These are phyloP conservation scores for Atractiella rhizophila DNA, from an alignment of 768 basidiomycete genomes.

Conservation along the genomic window DNA sequence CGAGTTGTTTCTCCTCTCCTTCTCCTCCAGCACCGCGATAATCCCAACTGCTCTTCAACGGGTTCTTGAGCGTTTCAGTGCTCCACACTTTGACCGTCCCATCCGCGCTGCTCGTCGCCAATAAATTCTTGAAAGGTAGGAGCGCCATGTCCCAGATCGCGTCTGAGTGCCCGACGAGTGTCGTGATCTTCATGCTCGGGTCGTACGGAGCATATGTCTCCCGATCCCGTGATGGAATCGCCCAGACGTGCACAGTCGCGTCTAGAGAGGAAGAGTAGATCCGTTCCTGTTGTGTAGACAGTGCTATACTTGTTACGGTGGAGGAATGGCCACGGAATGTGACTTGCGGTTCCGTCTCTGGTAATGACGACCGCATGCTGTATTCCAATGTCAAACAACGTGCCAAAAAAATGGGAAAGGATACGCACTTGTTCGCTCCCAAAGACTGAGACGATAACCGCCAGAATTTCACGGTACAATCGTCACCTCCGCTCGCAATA, in stretches of 20 bases:
- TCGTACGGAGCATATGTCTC: slow-evolving; percentile 85
- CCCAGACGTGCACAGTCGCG: slow-evolving; percentile 78
- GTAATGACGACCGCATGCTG: slow-evolving; percentile 29
- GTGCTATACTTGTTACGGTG: slow-evolving; percentile 60
- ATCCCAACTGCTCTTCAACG: slow-evolving; percentile 40
- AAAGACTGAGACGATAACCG: slow-evolving; percentile 33
- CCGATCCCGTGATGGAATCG: slow-evolving; percentile 44
- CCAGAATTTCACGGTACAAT: slow-evolving; percentile 91
- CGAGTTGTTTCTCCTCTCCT: slow-evolving; percentile 20
- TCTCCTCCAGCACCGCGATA: slow-evolving; percentile 43
- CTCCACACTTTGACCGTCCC: slow-evolving; percentile 74
- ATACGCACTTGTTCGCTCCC: slow-evolving; percentile 35
- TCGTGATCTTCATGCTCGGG: slow-evolving; percentile 43
- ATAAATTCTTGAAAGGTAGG: slow-evolving; percentile 27
- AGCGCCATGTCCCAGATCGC: slow-evolving; percentile 88
- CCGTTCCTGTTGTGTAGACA: slow-evolving; percentile 41
- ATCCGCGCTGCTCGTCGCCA: slow-evolving; percentile 77
- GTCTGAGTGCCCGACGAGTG: slow-evolving; percentile 77
- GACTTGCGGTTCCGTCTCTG: slow-evolving; percentile 74
- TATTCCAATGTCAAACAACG: background rate
- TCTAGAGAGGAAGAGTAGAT: slow-evolving; percentile 84
- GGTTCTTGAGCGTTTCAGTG: slow-evolving; percentile 19
- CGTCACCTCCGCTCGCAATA: slow-evolving; percentile 81
- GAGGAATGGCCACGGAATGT: slow-evolving; percentile 84
- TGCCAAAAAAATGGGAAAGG: background rate